phyloP scores from a whole-genome alignment of 768 basidiomycete species.

The Mycena crocata region DNA sequence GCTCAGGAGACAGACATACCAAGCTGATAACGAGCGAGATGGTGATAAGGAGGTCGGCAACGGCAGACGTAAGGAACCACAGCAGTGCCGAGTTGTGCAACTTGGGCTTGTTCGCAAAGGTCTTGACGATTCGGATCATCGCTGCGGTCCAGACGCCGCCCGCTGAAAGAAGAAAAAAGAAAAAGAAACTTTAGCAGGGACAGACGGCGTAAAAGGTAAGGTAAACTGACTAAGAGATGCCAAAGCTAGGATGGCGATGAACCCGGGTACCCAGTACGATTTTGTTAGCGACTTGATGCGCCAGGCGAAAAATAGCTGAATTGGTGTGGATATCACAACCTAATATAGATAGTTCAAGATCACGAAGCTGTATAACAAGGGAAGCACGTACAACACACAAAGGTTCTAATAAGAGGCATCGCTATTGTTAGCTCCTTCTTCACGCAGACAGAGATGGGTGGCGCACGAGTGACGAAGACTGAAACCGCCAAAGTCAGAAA shows the following conservation, averaged over 20 bases:
- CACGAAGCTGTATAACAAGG: background rate
- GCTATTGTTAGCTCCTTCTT: conserved; percentile 27
- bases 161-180: conserved; percentile 37
- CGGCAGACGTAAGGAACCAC: conserved; percentile 57
- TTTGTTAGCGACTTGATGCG: conserved; percentile 55
- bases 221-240: conserved; percentile 48
- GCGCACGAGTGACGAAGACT: conserved; percentile 44
- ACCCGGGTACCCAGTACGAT: conserved; percentile 45
- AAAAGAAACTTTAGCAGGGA: background rate
- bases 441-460: conserved; percentile 24
- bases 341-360: conserved; percentile 23
- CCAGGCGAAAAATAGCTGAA: conserved; percentile 61
- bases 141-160: conserved; percentile 57
- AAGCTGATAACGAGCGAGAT: conserved; percentile 50
- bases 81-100: conserved; percentile 56
- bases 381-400: conserved; percentile 37
- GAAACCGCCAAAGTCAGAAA: background rate
- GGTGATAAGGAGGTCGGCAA: conserved; percentile 57
- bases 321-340: conserved; percentile 59
- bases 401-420: conserved; percentile 41
- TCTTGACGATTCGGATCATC: conserved; percentile 47
- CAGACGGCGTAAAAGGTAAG: background rate
- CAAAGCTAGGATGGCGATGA: conserved; percentile 49
- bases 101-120: conserved; percentile 55
- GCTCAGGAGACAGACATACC: conserved; percentile 39